Base-by-base conservation (phyloP, 768 basidiomycete genomes). In the Xerocomellus chrysenteron region DNA sequence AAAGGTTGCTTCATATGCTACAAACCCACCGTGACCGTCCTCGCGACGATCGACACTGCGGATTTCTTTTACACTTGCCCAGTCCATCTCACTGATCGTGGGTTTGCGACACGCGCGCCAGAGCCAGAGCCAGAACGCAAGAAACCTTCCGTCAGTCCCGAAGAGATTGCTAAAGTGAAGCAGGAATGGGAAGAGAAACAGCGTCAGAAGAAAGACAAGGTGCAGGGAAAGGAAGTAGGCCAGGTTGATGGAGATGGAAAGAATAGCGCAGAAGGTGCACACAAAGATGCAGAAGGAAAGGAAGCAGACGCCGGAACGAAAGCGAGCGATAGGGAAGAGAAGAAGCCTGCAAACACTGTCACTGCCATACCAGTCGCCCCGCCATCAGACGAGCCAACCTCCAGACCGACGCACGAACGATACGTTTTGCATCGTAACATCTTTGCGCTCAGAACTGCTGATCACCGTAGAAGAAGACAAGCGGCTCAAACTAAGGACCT, bases 51-150 rank as follows among this genome's bases (percentile, higher is more conserved):
- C 59, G 85, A 90, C 66, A 86, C 88, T 10, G 76, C 82, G 12
- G 95, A 97, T 72, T 97, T 94, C 68, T 54, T 98, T 33, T 97
- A 96, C 70, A 81, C 84, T 0, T 98, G 95, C 67, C 80, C 83
- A 1, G 71, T 73, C n/a, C 95, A 98, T 74, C 82, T 97, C 53
- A 75, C 77, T 7, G 94, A 98, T 69, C 74, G 76, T 28, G 91
- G 84, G 21, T 96, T 97, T 72, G 85, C 88, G 9, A 80, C 75
- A 11, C 74, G 75, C 43, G 72, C 84, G 48, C 73, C 70, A 47
- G 63, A 80, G 75, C 72, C 66, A 68, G 66, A 76, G 66, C 72
- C 66, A 68, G 66, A 76, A 55, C 37, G 63, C 54, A 72, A 72
- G 56, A 70, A 72, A 44, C 66, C 60, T 19, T 67, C 73, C 1